These are phyloP conservation scores for Leishmania turanica DNA, from an alignment of 208 protist genomes.

Conservation along the genomic window DNA sequence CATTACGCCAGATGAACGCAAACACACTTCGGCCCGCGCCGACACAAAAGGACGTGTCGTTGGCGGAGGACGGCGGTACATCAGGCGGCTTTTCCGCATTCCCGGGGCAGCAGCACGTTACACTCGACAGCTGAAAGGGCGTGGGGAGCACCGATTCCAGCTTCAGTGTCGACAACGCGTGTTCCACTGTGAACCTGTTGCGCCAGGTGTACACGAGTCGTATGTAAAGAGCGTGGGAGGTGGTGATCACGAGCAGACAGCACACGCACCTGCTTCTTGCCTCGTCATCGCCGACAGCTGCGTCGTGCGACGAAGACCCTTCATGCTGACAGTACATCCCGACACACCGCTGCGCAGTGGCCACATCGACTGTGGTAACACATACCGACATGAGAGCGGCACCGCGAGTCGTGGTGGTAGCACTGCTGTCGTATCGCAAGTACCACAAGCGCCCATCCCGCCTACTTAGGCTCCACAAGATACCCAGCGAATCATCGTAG, in stretches of 20 bases:
- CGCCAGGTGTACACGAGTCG: slow-evolving; percentile 1
- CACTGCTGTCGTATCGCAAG: not conserved
- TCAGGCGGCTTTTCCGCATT: slow-evolving; percentile 1
- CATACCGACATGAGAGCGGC: not conserved
- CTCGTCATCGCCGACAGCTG: not conserved
- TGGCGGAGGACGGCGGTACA: not conserved
- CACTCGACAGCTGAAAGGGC: slow-evolving; percentile 14
- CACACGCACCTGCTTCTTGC: not conserved
- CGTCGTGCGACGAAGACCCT: not conserved
- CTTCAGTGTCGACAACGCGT: slow-evolving; percentile 2
- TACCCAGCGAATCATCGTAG: slow-evolving; percentile 19
- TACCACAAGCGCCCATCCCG: slow-evolving; percentile 15
- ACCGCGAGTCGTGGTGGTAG: not conserved
- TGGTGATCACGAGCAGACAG: slow-evolving; percentile 4
- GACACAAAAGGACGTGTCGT: slow-evolving; percentile 9
- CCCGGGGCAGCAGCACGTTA: slow-evolving; percentile 21
- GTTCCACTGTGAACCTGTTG: not conserved
- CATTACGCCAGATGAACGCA: slow-evolving; percentile 10
- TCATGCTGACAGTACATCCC: slow-evolving; percentile 12
- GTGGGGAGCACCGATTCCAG: slow-evolving; percentile 7
- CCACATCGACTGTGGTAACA: slow-evolving; percentile 12
- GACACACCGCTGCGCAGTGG: slow-evolving; percentile 17
- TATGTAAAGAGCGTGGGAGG: slow-evolving; percentile 1
- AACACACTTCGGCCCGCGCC: slow-evolving; percentile 29
- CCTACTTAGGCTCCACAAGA: slow-evolving; percentile 23